A percentile compares a stretch with the other conserved stretches of the same genome.
These are phyloP conservation scores for Pulveroboletus sp. DNA, from an alignment of 768 basidiomycete genomes.

Conservation along the genomic window DNA sequence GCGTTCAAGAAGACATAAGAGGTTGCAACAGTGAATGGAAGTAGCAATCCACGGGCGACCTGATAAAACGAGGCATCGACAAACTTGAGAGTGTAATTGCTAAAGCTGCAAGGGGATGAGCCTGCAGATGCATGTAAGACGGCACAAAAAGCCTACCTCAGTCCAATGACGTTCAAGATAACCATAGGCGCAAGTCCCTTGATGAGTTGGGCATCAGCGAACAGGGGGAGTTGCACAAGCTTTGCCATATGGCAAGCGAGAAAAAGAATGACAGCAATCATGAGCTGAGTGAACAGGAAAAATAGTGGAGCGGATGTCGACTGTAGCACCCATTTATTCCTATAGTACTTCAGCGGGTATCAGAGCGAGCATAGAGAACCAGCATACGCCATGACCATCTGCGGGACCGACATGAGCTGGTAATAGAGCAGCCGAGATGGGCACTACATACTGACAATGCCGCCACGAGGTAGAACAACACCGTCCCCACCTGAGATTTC, in stretches of 20 bases:
- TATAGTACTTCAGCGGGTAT: conserved; percentile 28
- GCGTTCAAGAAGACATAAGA: conserved; percentile 74
- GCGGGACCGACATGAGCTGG: conserved; percentile 2
- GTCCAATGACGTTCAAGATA: conserved; percentile 70
- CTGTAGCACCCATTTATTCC: conserved; percentile 91
- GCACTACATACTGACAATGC: conserved; percentile 67
- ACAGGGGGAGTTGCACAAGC: conserved; percentile 61
- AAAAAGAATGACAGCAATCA: conserved; percentile 77
- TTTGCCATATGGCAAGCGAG: conserved; percentile 55
- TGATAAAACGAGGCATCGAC: conserved; percentile 96
- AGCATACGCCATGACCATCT: conserved; percentile 89
- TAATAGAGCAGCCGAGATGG: not conserved
- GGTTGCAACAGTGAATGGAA: conserved; percentile 90
- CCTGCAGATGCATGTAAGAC: not conserved
- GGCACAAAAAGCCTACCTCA: conserved; percentile 53
- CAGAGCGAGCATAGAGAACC: conserved; percentile 18
- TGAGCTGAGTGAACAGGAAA: conserved; percentile 77
- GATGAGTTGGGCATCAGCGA: conserved; percentile 58
- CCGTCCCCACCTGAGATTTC: conserved; percentile 56
- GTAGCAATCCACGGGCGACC: conserved; percentile 88
- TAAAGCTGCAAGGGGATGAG: conserved; percentile 49
- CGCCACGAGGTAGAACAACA: conserved; percentile 84
- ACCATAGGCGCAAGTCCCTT: conserved; percentile 77
- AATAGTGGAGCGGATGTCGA: conserved; percentile 72
- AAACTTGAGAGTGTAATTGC: conserved; percentile 88